phyloP scores from a whole-genome alignment of 2,329 filamentous ascomycete species.

The Paecilomyces sp. region DNA sequence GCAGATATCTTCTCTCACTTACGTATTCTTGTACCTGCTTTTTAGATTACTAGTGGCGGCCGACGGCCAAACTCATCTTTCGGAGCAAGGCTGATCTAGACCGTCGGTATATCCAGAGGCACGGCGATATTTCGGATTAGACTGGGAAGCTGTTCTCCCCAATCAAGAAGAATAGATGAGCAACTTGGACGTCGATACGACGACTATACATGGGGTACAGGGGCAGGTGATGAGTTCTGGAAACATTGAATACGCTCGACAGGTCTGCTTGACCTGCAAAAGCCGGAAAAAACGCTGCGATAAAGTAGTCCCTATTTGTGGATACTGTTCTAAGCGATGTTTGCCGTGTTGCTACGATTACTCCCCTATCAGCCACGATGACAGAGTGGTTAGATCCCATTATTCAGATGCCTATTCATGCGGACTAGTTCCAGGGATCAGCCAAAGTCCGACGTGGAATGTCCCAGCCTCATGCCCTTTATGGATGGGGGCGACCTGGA shows the following conservation, averaged over 20 bases:
- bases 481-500: background rate
- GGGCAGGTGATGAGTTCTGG: background rate
- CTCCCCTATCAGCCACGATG: background rate
- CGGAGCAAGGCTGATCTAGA: background rate
- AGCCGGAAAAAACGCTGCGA: conserved; percentile 1
- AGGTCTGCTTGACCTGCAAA: conserved; percentile 1
- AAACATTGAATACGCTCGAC: background rate
- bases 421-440: background rate
- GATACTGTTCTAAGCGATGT: background rate
- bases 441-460: background rate
- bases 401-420: background rate
- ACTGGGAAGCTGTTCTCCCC: background rate
- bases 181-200: background rate
- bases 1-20: background rate
- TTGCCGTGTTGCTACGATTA: background rate
- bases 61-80: background rate
- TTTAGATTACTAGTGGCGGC: background rate
- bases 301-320: background rate
- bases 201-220: background rate
- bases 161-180: background rate
- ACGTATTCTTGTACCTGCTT: background rate
- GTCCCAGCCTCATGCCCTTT: background rate
- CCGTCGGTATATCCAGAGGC: background rate
- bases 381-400: background rate
- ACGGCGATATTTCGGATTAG: background rate